A percentile compares a stretch with the other conserved stretches of the same genome.
Evolutionary conservation across 2,329 filamentous ascomycete genomes (phyloP).

Genomic region (Penicillium hesseltinei): DNA sequence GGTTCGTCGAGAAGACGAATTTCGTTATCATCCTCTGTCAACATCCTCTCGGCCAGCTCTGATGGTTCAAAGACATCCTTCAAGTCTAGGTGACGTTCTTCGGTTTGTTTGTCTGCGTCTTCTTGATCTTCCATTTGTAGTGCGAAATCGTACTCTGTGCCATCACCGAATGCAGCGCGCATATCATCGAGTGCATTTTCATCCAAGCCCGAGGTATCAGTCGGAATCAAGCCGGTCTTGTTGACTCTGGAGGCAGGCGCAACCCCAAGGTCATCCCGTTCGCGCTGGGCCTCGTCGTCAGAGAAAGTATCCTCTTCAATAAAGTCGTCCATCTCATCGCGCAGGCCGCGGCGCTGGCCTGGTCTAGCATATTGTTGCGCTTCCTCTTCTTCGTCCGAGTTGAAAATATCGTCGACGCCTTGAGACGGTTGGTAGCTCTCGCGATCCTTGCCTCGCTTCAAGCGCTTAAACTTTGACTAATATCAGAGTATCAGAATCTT

Average conservation of each 20-base stretch:
- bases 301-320: conserved; percentile 95
- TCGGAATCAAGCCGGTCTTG: conserved; percentile 63
- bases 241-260: conserved; percentile 73
- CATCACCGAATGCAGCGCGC: conserved; percentile 92
- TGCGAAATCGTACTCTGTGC: conserved; percentile 94
- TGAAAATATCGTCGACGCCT: conserved; percentile 89
- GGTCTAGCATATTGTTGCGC: conserved; percentile 50
- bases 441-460: conserved; percentile 82
- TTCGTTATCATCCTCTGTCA: conserved; percentile 91
- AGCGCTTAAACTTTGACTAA: conserved; percentile 88
- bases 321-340: conserved; percentile 88
- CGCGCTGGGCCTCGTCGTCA: conserved; percentile 73
- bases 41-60: conserved; percentile 86
- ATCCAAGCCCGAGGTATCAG: conserved; percentile 81
- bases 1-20: conserved; percentile 88
- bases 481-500: conserved; percentile 13
- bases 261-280: conserved; percentile 84
- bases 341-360: conserved; percentile 56
- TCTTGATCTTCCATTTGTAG: conserved; percentile 84
- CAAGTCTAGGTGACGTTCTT: conserved; percentile 82
- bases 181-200: conserved; percentile 94
- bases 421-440: conserved; percentile 58
- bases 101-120: conserved; percentile 70
- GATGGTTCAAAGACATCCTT: conserved; percentile 99
- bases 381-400: conserved; percentile 83